Percentiles rank a stretch among this genome's conserved stretches.
These are phyloP conservation scores for Juncus inflexus DNA, from an alignment of 176 grass and related monocot species.

Conservation along the genomic window DNA sequence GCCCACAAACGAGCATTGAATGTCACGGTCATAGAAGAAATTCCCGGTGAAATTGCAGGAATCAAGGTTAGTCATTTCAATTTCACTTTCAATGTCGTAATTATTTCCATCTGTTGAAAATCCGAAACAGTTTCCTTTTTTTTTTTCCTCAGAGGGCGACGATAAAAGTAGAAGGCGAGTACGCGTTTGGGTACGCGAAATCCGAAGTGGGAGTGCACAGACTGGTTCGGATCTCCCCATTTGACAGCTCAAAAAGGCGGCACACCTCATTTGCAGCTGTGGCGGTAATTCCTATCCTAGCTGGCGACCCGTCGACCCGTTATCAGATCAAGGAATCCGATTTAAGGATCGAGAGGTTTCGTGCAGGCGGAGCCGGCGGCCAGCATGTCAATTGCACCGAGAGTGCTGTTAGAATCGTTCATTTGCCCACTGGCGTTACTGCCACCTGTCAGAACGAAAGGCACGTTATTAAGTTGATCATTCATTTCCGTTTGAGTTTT, in stretches of 20 bases:
- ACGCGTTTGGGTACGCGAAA: slow-evolving; percentile 92
- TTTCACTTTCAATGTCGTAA: no score
- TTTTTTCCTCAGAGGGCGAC: slow-evolving; percentile 62
- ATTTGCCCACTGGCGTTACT: slow-evolving; percentile 83
- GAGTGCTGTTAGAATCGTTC: slow-evolving; percentile 92
- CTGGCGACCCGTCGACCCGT: slow-evolving; percentile 43
- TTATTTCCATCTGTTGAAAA: slow-evolving; percentile 1
- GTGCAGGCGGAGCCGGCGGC: slow-evolving; percentile 77
- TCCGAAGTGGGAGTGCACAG: slow-evolving; percentile 85
- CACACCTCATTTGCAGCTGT: slow-evolving; percentile 96
- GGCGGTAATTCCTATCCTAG: slow-evolving; percentile 84
- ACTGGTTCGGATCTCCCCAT: slow-evolving; percentile 88
- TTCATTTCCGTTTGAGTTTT: no score
- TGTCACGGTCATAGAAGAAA: slow-evolving; percentile 79
- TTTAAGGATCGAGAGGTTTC: slow-evolving; percentile 84
- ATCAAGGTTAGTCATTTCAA: slow-evolving; percentile 64
- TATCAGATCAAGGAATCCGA: slow-evolving; percentile 94
- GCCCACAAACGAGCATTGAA: slow-evolving; percentile 61
- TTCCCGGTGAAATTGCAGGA: slow-evolving; percentile 90
- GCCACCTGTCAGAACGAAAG: slow-evolving; percentile 96
- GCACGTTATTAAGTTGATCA: slow-evolving; percentile 32
- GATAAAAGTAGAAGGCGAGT: slow-evolving; percentile 86
- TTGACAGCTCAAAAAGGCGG: slow-evolving; percentile 77
- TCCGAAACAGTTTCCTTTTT: slow-evolving; percentile 1
- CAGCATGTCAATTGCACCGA: slow-evolving; percentile 95